These are phyloP conservation scores for Entoloma clypeatum DNA, from an alignment of 1,284 basidiomycete genomes.

Conservation along the genomic window DNA sequence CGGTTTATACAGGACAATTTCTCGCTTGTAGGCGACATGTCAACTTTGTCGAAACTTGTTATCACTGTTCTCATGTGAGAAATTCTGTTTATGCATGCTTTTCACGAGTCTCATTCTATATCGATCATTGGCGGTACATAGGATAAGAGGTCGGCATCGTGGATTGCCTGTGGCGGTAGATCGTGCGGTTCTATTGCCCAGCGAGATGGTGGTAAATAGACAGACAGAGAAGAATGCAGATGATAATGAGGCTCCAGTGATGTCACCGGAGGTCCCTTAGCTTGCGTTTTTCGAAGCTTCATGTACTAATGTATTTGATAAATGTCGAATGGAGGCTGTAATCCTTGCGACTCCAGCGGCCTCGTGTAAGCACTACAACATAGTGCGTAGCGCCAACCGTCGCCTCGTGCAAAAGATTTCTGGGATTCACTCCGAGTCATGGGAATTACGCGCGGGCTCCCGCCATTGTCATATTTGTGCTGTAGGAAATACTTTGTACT, in stretches of 20 bases:
- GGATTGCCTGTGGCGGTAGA: slow-evolving; percentile 72
- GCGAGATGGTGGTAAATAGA: slow-evolving; percentile 31
- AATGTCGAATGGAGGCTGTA: too few relatives aligned
- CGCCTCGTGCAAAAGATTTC: too few relatives aligned
- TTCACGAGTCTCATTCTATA: background rate
- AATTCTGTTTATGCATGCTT: slow-evolving; percentile 2
- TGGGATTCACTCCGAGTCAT: too few relatives aligned
- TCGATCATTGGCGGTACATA: slow-evolving; percentile 14
- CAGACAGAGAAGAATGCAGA: background rate
- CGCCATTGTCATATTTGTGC: too few relatives aligned
- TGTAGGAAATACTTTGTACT: too few relatives aligned
- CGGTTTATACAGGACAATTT: slow-evolving; percentile 43
- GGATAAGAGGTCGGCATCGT: slow-evolving; percentile 68
- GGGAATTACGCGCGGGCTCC: too few relatives aligned
- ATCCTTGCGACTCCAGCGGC: too few relatives aligned
- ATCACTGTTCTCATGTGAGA: slow-evolving; percentile 70
- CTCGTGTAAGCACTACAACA: too few relatives aligned
- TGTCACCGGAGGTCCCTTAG: too few relatives aligned
- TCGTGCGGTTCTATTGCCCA: slow-evolving; percentile 54
- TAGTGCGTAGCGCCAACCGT: too few relatives aligned
- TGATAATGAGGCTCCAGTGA: background rate
- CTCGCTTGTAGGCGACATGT: slow-evolving; percentile 63
- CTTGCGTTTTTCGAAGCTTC: too few relatives aligned
- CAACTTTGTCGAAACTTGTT: slow-evolving; percentile 69
- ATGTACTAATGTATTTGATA: too few relatives aligned